A percentile compares a stretch with the other conserved stretches of the same genome.
These are phyloP conservation scores for Amanita pseudoporphyria DNA, from an alignment of 768 basidiomycete species.

Conservation along the genomic window DNA sequence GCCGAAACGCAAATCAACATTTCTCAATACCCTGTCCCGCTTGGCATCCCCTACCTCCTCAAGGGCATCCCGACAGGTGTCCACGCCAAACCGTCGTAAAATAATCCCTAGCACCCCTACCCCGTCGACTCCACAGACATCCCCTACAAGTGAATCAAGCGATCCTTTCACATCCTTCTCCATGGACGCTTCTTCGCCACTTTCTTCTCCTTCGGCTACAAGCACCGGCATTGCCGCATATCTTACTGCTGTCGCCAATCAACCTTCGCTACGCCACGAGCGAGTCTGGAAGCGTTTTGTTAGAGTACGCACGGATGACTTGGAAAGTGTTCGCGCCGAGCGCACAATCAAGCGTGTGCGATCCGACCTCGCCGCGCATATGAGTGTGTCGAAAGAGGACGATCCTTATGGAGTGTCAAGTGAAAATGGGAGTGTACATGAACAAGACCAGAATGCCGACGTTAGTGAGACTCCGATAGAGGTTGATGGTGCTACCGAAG, in stretches of 20 bases:
- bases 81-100: slow-evolving; percentile 26
- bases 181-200: slow-evolving; percentile 10
- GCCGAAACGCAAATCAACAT: slow-evolving; percentile 75
- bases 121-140: slow-evolving; percentile 36
- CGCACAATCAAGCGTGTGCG: slow-evolving; percentile 82
- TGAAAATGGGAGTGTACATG: slow-evolving; percentile 1
- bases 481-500: not conserved
- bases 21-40: slow-evolving; percentile 79
- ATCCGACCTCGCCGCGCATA: slow-evolving; percentile 74
- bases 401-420: not conserved
- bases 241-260: slow-evolving; percentile 70
- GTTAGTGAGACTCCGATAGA: not conserved
- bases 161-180: slow-evolving; percentile 52
- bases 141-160: slow-evolving; percentile 44
- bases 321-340: slow-evolving; percentile 81
- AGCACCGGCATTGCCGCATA: slow-evolving; percentile 69
- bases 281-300: slow-evolving; percentile 83
- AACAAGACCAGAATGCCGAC: not conserved
- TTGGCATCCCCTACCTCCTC: slow-evolving; percentile 51
- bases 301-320: slow-evolving; percentile 75
- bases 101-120: slow-evolving; percentile 24
- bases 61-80: slow-evolving; percentile 19
- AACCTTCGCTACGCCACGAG: slow-evolving; percentile 47
- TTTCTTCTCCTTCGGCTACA: slow-evolving; percentile 33
- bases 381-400: slow-evolving; percentile 18